phyloP scores from a whole-genome alignment of 2,329 filamentous ascomycete genomes.

The Stemphylium beticola region DNA sequence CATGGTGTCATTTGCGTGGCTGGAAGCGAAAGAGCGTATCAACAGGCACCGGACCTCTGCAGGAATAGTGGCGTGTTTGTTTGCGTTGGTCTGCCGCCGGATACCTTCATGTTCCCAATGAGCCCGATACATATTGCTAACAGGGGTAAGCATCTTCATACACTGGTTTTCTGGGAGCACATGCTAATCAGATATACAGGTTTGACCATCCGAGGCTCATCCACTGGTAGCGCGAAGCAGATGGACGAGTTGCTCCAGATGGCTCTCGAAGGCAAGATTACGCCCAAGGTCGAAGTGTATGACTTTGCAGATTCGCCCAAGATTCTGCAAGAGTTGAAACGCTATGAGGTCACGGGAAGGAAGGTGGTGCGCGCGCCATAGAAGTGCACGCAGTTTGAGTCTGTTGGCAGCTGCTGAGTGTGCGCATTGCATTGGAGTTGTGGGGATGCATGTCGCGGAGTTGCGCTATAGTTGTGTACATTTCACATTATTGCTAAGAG shows the following conservation, averaged over 20 bases:
- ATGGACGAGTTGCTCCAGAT: slow-evolving; percentile 56
- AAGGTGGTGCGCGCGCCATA: slow-evolving; percentile 44
- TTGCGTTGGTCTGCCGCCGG: slow-evolving; percentile 55
- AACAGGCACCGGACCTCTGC: slow-evolving; percentile 53
- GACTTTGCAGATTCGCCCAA: slow-evolving; percentile 45
- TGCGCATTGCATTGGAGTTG: slow-evolving; percentile 1
- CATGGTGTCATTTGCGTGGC: slow-evolving; percentile 57
- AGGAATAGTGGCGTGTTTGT: slow-evolving; percentile 56
- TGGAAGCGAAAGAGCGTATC: slow-evolving; percentile 54
- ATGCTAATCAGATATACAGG: slow-evolving; percentile 28
- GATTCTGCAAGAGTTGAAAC: slow-evolving; percentile 43
- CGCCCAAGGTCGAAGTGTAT: slow-evolving; percentile 46
- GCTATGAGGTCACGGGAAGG: slow-evolving; percentile 45
- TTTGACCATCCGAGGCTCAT: slow-evolving; percentile 55
- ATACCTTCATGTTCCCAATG: slow-evolving; percentile 53
- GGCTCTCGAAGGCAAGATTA: slow-evolving; percentile 52
- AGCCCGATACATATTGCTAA: slow-evolving; percentile 57
- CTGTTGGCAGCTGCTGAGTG: neutral
- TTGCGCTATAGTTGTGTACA: neutral
- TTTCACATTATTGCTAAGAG: neutral
- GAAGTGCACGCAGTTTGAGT: neutral
- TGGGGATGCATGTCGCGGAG: neutral
- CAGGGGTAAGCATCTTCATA: slow-evolving; percentile 38
- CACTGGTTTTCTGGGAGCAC: neutral
- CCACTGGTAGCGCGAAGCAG: slow-evolving; percentile 53